These are phyloP conservation scores for Rhizophagus clarus DNA, from an alignment of 192 early-diverging fungal genomes.

Conservation along the genomic window DNA sequence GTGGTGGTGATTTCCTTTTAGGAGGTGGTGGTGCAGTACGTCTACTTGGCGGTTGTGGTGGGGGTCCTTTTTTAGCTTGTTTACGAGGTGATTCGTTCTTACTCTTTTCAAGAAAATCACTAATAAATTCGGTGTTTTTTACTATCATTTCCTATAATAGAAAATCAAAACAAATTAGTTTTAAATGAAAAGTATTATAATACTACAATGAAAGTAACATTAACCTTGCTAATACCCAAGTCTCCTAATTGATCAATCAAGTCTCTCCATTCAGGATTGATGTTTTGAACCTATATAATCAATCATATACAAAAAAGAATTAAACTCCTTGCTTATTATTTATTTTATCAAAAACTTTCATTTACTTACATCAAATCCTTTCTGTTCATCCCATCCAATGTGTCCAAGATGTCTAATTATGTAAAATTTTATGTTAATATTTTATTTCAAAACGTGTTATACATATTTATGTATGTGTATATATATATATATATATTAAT, in stretches of 20 bases:
- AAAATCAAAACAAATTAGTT: background rate
- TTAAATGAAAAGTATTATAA: slow-evolving; percentile 5
- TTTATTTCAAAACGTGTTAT: too few species aligned
- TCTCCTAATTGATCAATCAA: slow-evolving; percentile 70
- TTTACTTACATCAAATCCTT: slow-evolving; percentile 54
- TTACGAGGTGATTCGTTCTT: background rate
- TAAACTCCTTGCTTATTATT: background rate
- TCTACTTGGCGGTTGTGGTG: slow-evolving; percentile 43
- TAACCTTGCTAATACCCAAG: slow-evolving; percentile 62
- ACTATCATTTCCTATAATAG: slow-evolving; percentile 57
- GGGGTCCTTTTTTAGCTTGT: slow-evolving; percentile 53
- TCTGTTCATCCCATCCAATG: slow-evolving; percentile 60
- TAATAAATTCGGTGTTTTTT: slow-evolving; percentile 68
- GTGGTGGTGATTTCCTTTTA: slow-evolving; percentile 29
- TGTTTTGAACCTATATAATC: slow-evolving; percentile 57
- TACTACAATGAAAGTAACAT: background rate
- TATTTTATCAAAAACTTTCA: background rate
- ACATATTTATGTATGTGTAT: too few species aligned
- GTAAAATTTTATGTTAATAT: background rate
- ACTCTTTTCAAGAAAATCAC: slow-evolving; percentile 66
- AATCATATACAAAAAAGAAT: background rate
- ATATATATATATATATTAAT: too few species aligned
- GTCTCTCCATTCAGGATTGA: slow-evolving; percentile 69
- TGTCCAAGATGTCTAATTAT: slow-evolving; percentile 59
- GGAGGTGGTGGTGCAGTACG: slow-evolving; percentile 36